These are phyloP conservation scores for Larix sibirica DNA, from an alignment of 83 land plant genomes.

Conservation along the genomic window DNA sequence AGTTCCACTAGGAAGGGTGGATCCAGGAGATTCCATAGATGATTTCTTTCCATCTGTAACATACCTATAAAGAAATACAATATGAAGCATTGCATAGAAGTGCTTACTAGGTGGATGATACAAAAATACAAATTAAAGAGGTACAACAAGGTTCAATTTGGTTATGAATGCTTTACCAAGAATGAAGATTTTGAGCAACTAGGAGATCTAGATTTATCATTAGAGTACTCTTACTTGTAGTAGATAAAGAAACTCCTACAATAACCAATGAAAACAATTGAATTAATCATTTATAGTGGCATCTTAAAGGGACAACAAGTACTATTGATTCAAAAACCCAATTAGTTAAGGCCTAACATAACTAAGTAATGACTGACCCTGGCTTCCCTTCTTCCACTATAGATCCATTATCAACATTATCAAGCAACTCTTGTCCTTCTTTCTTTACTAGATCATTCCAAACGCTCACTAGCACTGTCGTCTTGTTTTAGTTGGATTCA, in stretches of 20 bases:
- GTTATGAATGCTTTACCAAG: constrained; percentile 52
- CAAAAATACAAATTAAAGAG: background rate
- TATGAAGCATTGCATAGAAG: background rate
- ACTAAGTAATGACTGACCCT: constrained; percentile 93
- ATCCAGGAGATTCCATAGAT: constrained; percentile 67
- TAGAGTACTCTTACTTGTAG: constrained; percentile 64
- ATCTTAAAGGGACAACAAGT: background rate
- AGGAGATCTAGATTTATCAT: constrained; percentile 78
- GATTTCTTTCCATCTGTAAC: constrained; percentile 73
- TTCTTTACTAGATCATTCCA: constrained; percentile 87
- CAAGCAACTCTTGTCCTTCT: constrained; percentile 77
- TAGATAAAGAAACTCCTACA: constrained; percentile 87
- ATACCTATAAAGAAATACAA: constrained; percentile 51
- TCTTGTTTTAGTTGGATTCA: constrained; percentile 51
- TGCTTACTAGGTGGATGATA: background rate
- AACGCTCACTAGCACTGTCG: constrained; percentile 75
- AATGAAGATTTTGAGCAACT: constrained; percentile 72
- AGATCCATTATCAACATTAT: constrained; percentile 65
- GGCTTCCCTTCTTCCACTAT: constrained; percentile 63
- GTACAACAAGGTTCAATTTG: no score
- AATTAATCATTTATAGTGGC: background rate
- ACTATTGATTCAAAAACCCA: background rate
- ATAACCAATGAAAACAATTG: background rate
- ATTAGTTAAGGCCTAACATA: background rate
- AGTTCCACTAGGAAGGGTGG: constrained; percentile 48